A percentile compares a stretch with the other conserved stretches of the same genome.
These are phyloP conservation scores for Ceratocystis diversiconidia DNA, from an alignment of 2,329 filamentous ascomycete species.

Conservation along the genomic window DNA sequence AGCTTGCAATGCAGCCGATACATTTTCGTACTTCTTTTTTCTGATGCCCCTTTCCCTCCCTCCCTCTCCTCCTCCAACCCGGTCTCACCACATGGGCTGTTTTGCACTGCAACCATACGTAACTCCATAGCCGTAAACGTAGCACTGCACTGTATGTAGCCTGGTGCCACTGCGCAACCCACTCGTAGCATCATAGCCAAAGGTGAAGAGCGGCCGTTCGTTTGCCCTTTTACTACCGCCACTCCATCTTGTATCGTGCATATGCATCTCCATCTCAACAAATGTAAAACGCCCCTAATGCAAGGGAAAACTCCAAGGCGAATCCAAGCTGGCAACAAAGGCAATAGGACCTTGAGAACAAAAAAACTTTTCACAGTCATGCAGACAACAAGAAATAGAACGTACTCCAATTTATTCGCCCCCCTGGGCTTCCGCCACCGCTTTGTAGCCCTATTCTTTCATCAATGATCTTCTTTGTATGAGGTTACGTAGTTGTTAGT, in stretches of 20 bases:
- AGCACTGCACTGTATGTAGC: neutral
- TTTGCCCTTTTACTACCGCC: neutral
- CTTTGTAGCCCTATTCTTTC: neutral
- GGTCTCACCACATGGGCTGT: neutral
- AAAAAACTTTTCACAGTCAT: neutral
- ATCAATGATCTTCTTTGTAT: neutral
- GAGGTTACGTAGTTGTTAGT: neutral
- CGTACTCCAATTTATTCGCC: neutral
- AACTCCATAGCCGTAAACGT: neutral
- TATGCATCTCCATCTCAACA: slow-evolving; percentile 2
- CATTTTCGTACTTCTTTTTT: no score
- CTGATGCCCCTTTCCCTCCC: neutral
- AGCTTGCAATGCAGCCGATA: neutral
- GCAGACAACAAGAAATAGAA: neutral
- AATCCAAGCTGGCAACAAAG: neutral
- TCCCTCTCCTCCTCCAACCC: neutral
- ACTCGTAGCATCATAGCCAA: no score
- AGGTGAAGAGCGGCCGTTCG: neutral
- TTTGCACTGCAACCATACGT: neutral
- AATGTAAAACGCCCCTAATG: neutral
- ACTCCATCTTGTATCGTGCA: neutral
- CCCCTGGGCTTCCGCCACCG: neutral
- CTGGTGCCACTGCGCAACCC: neutral
- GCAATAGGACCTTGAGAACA: neutral
- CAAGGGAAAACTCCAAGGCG: neutral